phyloP scores from a whole-genome alignment of 2,329 filamentous ascomycete species.

The Alternaria viburni region DNA sequence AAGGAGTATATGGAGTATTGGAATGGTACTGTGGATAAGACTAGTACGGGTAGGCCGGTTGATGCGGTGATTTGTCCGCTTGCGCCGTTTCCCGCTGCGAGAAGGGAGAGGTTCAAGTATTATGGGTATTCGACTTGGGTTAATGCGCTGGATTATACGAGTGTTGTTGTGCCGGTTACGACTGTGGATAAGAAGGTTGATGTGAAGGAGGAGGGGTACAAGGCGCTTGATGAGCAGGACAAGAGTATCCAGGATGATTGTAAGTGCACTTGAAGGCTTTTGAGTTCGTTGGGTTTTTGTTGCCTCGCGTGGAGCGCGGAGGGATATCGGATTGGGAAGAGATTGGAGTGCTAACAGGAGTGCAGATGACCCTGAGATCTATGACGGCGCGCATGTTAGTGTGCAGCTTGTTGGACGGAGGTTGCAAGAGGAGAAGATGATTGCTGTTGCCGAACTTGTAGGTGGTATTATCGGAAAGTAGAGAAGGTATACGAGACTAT shows the following conservation, averaged over 20 bases:
- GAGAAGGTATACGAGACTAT: too few species aligned
- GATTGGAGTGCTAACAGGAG: too few species aligned
- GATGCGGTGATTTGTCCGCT: constrained; percentile 48
- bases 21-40: constrained; percentile 37
- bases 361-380: constrained; percentile 46
- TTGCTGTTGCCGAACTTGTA: constrained; percentile 45
- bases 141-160: constrained; percentile 42
- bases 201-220: constrained; percentile 28
- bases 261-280: too few species aligned
- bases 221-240: constrained; percentile 37
- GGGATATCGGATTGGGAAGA: too few species aligned
- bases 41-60: constrained; percentile 40
- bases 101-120: constrained; percentile 38
- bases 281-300: too few species aligned
- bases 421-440: constrained; percentile 49
- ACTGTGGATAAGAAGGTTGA: constrained; percentile 41
- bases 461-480: constrained; percentile 29
- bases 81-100: constrained; percentile 46
- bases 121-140: constrained; percentile 43
- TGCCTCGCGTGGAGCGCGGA: too few species aligned
- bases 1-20: constrained; percentile 50
- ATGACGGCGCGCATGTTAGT: constrained; percentile 47
- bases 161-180: constrained; percentile 44
- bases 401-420: constrained; percentile 47
- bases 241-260: constrained; percentile 31